Evolutionary conservation across 257 asterid species (phyloP), one percentile per base, ranked within the genome.

Genomic region (Cynanchum wilfordii): DNA sequence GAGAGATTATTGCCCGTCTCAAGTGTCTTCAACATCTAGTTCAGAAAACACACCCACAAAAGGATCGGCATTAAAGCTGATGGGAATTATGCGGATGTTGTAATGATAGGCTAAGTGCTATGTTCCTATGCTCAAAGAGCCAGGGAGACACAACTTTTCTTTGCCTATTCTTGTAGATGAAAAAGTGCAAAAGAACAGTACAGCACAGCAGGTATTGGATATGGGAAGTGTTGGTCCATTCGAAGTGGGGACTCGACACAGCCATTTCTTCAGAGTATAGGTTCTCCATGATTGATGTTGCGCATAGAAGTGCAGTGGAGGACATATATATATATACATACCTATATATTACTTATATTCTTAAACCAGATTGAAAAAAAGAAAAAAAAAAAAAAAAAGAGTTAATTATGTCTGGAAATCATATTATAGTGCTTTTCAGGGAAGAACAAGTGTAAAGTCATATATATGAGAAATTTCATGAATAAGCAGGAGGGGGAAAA

Each of bases 201-300:
- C 58, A 36, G 62, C 73, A 45, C 59, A 69, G 69, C 58, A 50
- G 52, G 73, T 71, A 29, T 64, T 80, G 87, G 86, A 79, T 76
- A 42, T 71, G 84, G 88, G 82, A 79, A 81, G 88, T 82, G 96
- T 82, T 81, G 95, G 91, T 91, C 84, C 94, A 83, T 87, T 91
- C 96, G 84, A 91, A 89, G 88, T 86, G 97, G 96, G 97, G 83
- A 84, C 87, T 73, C 86, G 82, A 78, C 86, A 75, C 89, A 58
- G 81, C 87, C 89, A 75, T 68, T 81, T 76, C 80, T 67, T 75
- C 72, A 49, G 76, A 63, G 65, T 45, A 68, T 52, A 68, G 77
- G 77, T 77, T 84, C 86, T 78, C 87, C 68, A 75, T 79, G 49
- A 75, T 72, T 55, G 82, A 68, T 66, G 74, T 72, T 81, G 86